phyloP scores from a whole-genome alignment of 2,329 filamentous ascomycete genomes.

The Dactylellina drechsleri region DNA sequence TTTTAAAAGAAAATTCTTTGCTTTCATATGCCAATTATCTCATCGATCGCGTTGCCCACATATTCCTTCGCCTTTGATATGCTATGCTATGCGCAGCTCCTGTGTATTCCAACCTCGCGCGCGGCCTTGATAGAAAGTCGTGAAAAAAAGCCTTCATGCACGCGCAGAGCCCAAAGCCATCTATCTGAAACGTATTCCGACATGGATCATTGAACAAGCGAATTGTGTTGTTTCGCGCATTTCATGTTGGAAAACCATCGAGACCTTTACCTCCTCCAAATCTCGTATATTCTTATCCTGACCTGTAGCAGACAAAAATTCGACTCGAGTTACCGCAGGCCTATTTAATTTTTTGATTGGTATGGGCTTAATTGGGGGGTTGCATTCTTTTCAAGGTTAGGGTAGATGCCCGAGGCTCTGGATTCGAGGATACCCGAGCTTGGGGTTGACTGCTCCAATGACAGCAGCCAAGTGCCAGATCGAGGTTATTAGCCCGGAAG shows the following conservation, averaged over 20 bases:
- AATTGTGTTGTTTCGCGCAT: conserved; percentile 46
- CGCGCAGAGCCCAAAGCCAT: conserved; percentile 20
- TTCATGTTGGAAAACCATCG: conserved; percentile 31
- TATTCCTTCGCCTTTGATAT: background rate
- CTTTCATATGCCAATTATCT: conserved; percentile 17
- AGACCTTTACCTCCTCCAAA: too few species aligned
- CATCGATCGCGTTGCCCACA: conserved; percentile 41
- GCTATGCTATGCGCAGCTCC: background rate
- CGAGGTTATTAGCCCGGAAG: conserved; percentile 46
- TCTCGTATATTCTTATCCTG: background rate
- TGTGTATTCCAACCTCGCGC: conserved; percentile 13
- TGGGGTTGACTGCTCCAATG: conserved; percentile 13
- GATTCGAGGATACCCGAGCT: background rate
- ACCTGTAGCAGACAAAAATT: conserved; percentile 23
- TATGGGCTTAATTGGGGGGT: too few species aligned
- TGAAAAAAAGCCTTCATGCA: conserved; percentile 22
- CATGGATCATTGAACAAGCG: conserved; percentile 36
- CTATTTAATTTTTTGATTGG: too few species aligned
- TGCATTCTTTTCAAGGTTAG: conserved; percentile 4
- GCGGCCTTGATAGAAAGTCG: conserved; percentile 4
- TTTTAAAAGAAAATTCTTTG: too few species aligned
- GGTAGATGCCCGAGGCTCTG: conserved; percentile 14
- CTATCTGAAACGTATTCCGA: conserved; percentile 50
- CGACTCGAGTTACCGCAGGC: conserved; percentile 5
- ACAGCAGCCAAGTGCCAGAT: conserved; percentile 9